Evolutionary conservation across 345 rosid genomes (phyloP).

Genomic region (Combretum micranthum): DNA sequence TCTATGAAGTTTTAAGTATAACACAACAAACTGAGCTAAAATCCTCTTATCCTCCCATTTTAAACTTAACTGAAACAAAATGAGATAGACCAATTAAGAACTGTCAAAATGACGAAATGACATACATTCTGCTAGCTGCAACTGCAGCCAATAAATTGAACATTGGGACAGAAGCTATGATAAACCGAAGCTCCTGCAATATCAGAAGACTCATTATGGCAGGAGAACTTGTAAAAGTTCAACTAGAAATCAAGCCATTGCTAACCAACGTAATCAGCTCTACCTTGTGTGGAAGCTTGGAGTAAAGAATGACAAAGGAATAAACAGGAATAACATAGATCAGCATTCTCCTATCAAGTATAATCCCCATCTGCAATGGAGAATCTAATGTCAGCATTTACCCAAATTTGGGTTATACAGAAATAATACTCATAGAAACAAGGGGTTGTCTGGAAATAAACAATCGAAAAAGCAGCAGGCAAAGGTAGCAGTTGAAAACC

Average conservation of each 20-base stretch:
- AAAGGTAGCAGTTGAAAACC: too few species aligned
- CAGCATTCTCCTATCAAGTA: slow-evolving; percentile 73
- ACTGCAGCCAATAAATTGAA: slow-evolving; percentile 91
- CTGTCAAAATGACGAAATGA: background rate
- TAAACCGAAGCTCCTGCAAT: slow-evolving; percentile 92
- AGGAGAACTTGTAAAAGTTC: slow-evolving; percentile 17
- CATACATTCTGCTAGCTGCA: slow-evolving; percentile 87
- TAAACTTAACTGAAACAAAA: background rate
- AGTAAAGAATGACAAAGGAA: slow-evolving; percentile 72
- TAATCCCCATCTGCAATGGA: slow-evolving; percentile 63
- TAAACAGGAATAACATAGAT: slow-evolving; percentile 55
- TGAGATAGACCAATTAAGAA: background rate
- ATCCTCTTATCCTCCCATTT: background rate
- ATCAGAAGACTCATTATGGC: slow-evolving; percentile 7
- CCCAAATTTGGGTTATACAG: background rate
- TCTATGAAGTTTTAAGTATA: too few species aligned
- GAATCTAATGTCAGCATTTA: background rate
- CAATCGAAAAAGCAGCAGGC: too few species aligned
- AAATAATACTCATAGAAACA: background rate
- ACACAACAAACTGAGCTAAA: background rate
- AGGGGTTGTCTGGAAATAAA: slow-evolving; percentile 3
- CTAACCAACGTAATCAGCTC: background rate
- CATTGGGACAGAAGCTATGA: slow-evolving; percentile 86
- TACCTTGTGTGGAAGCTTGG: slow-evolving; percentile 98
- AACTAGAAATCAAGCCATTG: background rate